Conservation (phyloP, 2,329 filamentous ascomycete genomes). For the Fusarium protoensiforme region DNA sequence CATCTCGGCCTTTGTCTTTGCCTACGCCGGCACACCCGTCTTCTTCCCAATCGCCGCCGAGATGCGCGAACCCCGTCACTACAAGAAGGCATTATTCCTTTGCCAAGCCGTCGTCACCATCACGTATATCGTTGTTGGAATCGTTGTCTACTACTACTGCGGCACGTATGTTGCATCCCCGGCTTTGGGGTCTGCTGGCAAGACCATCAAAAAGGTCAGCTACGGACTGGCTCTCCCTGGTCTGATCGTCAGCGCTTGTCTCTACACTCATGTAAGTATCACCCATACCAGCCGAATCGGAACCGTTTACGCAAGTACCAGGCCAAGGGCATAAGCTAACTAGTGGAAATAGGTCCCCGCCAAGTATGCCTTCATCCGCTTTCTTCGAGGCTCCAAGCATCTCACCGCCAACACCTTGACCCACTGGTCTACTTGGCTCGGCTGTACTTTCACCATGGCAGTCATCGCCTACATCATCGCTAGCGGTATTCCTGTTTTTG, state of each 20-base stretch:
- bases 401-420: conserved; percentile 42
- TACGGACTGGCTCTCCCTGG: conserved; percentile 52
- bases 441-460: conserved; percentile 40
- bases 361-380: conserved; percentile 14
- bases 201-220: conserved; percentile 54
- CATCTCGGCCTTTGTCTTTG: conserved; percentile 38
- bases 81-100: conserved; percentile 36
- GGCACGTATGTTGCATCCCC: conserved; percentile 59
- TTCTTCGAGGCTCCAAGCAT: conserved; percentile 40
- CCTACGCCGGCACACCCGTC: conserved; percentile 37
- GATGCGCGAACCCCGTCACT: conserved; percentile 45
- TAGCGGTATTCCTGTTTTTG: conserved; percentile 33
- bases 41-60: conserved; percentile 48
- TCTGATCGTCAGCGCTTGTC: conserved; percentile 38
- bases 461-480: conserved; percentile 42
- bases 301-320: background rate
- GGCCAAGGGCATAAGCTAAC: background rate
- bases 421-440: conserved; percentile 48
- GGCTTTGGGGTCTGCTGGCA: conserved; percentile 57
- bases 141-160: conserved; percentile 58
- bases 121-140: conserved; percentile 47
- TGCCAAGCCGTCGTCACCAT: conserved; percentile 43
- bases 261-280: conserved; percentile 42
- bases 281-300: background rate
- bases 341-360: conserved; percentile 9